Conservation (phyloP, 2,329 filamentous ascomycete species). For the Aspergillus sp. region DNA sequence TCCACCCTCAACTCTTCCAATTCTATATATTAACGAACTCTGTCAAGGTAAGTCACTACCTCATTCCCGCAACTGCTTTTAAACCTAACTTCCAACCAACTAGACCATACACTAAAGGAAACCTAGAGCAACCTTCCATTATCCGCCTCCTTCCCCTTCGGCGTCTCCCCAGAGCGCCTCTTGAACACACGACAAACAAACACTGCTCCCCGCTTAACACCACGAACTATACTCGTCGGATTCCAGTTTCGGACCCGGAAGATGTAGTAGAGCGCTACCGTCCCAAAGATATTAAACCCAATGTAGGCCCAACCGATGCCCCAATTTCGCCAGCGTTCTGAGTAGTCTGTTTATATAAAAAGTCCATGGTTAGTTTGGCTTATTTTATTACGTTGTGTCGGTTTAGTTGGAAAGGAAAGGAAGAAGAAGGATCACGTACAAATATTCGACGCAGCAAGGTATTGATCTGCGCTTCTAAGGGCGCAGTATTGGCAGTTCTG, state of each 20-base stretch:
- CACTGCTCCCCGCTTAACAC: slow-evolving; percentile 20
- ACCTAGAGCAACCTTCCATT: slow-evolving; percentile 26
- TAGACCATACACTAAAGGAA: not conserved
- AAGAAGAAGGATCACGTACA: slow-evolving; percentile 21
- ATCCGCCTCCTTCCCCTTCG: slow-evolving; percentile 30
- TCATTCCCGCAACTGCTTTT: not conserved
- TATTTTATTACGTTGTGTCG: not conserved
- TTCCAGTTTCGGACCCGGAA: slow-evolving; percentile 46
- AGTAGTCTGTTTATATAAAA: slow-evolving; percentile 43
- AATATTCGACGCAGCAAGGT: slow-evolving; percentile 47
- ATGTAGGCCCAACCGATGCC: slow-evolving; percentile 63
- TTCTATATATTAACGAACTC: not conserved
- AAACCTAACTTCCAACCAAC: not conserved
- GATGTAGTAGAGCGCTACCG: slow-evolving; percentile 56
- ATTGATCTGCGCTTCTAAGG: slow-evolving; percentile 40
- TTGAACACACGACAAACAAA: slow-evolving; percentile 33
- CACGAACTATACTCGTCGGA: slow-evolving; percentile 28
- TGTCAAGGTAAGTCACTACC: not conserved
- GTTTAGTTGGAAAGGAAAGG: not conserved
- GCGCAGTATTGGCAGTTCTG: slow-evolving; percentile 53
- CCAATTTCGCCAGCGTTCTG: slow-evolving; percentile 67
- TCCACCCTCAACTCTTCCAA: not conserved
- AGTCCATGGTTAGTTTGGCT: not conserved
- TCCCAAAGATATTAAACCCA: slow-evolving; percentile 58
- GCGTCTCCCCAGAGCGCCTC: slow-evolving; percentile 30